Evolutionary conservation across 2,329 filamentous ascomycete genomes (phyloP).

Genomic region (Penicillium sp.): DNA sequence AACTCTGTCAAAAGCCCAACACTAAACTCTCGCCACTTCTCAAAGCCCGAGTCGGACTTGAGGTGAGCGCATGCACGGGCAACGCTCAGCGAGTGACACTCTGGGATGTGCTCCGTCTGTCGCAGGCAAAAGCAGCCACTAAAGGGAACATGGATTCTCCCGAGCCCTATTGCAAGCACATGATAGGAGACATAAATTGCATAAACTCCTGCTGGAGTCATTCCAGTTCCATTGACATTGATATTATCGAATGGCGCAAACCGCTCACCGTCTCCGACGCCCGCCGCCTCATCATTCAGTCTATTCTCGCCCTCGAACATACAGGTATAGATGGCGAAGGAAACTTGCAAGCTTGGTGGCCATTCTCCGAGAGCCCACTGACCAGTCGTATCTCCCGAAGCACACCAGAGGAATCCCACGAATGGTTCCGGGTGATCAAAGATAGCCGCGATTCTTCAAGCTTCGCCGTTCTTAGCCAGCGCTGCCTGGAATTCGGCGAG

Average conservation of each 20-base stretch:
- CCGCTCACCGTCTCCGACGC: too few relatives aligned
- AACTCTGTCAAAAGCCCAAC: neutral
- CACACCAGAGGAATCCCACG: neutral
- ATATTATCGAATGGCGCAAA: neutral
- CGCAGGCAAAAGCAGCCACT: neutral
- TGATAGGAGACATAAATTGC: constrained; percentile 7
- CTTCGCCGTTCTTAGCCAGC: constrained; percentile 14
- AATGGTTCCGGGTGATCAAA: constrained; percentile 9
- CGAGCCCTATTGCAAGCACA: constrained; percentile 5
- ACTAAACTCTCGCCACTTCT: constrained; percentile 1
- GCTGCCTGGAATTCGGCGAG: neutral
- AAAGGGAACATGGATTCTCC: too few relatives aligned
- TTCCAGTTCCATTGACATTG: neutral
- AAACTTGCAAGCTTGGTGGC: constrained; percentile 16
- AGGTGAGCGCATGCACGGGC: constrained; percentile 17
- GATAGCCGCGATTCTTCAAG: constrained; percentile 7
- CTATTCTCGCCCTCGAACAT: constrained; percentile 12
- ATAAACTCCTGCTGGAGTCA: constrained; percentile 13
- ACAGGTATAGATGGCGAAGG: constrained; percentile 10
- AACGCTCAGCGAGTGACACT: constrained; percentile 14
- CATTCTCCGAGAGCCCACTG: neutral
- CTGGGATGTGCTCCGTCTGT: constrained; percentile 18
- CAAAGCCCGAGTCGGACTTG: constrained; percentile 9
- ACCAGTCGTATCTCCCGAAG: neutral
- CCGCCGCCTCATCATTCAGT: constrained; percentile 7